Base-by-base conservation (phyloP, 805 yeast genomes). In the Ogataea saltuana region DNA sequence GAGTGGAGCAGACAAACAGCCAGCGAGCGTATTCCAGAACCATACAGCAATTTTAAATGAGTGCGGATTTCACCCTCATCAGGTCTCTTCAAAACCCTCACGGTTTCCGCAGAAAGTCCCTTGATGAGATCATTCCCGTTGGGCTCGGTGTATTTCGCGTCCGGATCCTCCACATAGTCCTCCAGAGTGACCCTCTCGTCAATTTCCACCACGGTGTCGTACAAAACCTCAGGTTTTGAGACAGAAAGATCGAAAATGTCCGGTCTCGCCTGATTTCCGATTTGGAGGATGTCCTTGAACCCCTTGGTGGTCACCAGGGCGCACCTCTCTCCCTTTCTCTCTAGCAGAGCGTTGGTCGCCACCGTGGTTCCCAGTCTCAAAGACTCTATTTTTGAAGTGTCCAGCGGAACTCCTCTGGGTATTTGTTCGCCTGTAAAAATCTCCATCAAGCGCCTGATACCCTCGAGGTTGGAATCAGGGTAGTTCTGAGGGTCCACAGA, bases 221-320 rank as follows among this genome's bases (percentile, higher is more conserved):
- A 89, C 23, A 91, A 70, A 16, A 80, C 83, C 5, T 75, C 81
- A 10, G 89, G 82, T 56, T 83, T 86, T 39, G 73, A 69, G 33
- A 90, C 87, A 5, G 85, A 75, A 51, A 91, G 69, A 54, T 89
- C 96, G 58, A 91, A 91, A 40, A 91, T 88, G 54, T 82, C 74
- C 2, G 98, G 98, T 55, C 98, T 74, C 2, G 96, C 79, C 62
- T 91, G 98, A 58, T 88, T 89, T 2, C 98, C 98, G 53, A 91
- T 90, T 2, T 72, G 65, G 48, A 91, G 69, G 29, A 86, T 80
- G 58, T 91, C 97, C 53, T 78, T 79, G 65, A 88, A 91, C 0
- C 97, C 99, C 55, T 81, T 84, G 12, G 97, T 87, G 2, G 95
- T 88, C 4, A 90, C 64, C 46, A 91, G 72, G 1, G 93, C 95